Evolutionary conservation across 768 basidiomycete genomes (phyloP).

Genomic region (Lactarius vividus): DNA sequence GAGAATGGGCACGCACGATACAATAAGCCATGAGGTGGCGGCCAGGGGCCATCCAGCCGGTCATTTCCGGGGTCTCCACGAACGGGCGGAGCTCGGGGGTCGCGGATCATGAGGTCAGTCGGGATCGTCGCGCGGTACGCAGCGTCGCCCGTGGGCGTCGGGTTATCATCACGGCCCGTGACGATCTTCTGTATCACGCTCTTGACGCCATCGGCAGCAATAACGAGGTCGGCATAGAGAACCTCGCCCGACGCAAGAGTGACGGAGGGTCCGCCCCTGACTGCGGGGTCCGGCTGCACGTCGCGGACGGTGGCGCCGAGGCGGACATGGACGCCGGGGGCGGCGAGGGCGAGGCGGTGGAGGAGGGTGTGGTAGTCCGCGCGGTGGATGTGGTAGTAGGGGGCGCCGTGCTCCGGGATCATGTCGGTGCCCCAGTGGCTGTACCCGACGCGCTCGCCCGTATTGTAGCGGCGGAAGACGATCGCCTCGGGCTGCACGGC

Average conservation of each 20-base stretch:
- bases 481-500: conserved; percentile 40
- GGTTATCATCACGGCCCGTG: conserved; percentile 44
- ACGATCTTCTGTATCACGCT: conserved; percentile 50
- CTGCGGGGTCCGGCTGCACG: conserved; percentile 34
- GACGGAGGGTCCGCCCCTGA: conserved; percentile 31
- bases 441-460: conserved; percentile 40
- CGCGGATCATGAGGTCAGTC: conserved; percentile 42
- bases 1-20: conserved; percentile 36
- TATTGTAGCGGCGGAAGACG: conserved; percentile 39
- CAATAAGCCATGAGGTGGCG: conserved; percentile 46
- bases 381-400: conserved; percentile 44
- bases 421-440: conserved; percentile 37
- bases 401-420: conserved; percentile 36
- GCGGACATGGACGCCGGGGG: conserved; percentile 35
- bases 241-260: conserved; percentile 40
- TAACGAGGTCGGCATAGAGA: conserved; percentile 37
- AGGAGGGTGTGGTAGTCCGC: conserved; percentile 44
- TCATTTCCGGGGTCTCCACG: conserved; percentile 51
- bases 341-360: conserved; percentile 34
- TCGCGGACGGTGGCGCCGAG: conserved; percentile 36
- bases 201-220: conserved; percentile 46
- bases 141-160: conserved; percentile 55
- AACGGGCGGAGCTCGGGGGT: conserved; percentile 52
- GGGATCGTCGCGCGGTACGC: conserved; percentile 58
- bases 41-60: conserved; percentile 57